Evolutionary conservation across 2,329 filamentous ascomycete species (phyloP), one percentile per base, ranked within the genome.

Genomic region (Exutisphaerella laricina): DNA sequence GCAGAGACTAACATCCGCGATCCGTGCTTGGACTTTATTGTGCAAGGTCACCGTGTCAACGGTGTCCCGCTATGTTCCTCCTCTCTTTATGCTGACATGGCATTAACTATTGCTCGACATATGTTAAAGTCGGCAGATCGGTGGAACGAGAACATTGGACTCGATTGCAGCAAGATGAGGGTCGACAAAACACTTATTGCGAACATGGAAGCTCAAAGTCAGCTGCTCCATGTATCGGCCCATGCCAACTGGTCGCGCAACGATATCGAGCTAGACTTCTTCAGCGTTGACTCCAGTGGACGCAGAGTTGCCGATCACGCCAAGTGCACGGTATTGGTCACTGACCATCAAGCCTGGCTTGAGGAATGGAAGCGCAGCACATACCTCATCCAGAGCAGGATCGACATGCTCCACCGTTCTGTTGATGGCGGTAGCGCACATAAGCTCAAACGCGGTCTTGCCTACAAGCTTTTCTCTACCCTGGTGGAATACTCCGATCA

Each of bases 31-130:
- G 46, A 57, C 3, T 58, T 55, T 2, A 64, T 67, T 4, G 64
- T 64, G 1, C 46, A 63, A 10, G 71, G 71, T 0, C 72, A 76
- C 62, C 69, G 71, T 35, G 59, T 61, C 0, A 62, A 59, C 35
- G 67, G 63, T 34, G 66, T 73, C 2, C 67, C 62, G 4, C 46
- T 56, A 3, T 52, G 49, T 22, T 68, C 70, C 9, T 68, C 68
- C 39, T 58, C 52, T 17, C 40, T 66, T 1, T 65, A 63, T 29
- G 58, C 61, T 1, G 64, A 66, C 23, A 61, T 66, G 16, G 61
- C 61, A 3, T 39, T 63, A 6, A 61, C 56, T 1, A 45, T 64
- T 5, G 65, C 59, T 2, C 38, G 48, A 9, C 61, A 66, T 39
- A 14, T 45, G 20, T 39, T 33, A 16, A 22, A 43, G n/a, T 18